phyloP scores from a whole-genome alignment of 108 stramenopile genomes.

The Schizochytrium sp. region DNA sequence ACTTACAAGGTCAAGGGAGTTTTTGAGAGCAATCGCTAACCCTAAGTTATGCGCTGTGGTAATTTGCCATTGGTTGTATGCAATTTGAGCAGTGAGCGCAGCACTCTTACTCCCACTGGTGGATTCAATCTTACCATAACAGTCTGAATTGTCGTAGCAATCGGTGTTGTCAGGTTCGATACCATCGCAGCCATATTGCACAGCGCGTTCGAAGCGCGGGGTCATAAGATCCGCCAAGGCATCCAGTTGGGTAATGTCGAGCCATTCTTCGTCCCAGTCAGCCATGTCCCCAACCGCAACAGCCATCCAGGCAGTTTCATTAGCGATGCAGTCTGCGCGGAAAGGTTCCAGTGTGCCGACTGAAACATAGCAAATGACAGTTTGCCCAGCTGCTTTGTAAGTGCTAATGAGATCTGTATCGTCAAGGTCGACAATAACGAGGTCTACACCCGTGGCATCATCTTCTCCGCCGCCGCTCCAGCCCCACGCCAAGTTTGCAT shows the following conservation, averaged over 20 bases:
- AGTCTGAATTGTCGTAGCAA: slow-evolving; percentile 62
- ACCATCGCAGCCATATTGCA: slow-evolving; percentile 66
- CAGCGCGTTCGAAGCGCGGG: slow-evolving; percentile 62
- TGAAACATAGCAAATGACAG: slow-evolving; percentile 44
- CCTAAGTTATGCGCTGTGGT: slow-evolving; percentile 62
- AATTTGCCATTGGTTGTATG: slow-evolving; percentile 61
- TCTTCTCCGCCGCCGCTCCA: slow-evolving; percentile 46
- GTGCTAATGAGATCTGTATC: not conserved
- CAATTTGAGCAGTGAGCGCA: not conserved
- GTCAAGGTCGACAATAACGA: slow-evolving; percentile 50
- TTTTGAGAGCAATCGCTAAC: slow-evolving; percentile 67
- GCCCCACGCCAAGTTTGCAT: slow-evolving; percentile 52
- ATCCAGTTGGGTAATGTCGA: slow-evolving; percentile 62
- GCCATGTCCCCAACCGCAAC: slow-evolving; percentile 35
- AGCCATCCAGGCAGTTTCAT: slow-evolving; percentile 24
- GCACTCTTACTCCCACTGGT: not conserved
- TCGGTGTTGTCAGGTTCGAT: slow-evolving; percentile 68
- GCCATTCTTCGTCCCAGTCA: slow-evolving; percentile 65
- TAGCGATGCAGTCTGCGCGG: slow-evolving; percentile 18
- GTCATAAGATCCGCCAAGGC: slow-evolving; percentile 61
- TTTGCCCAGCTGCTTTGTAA: slow-evolving; percentile 39
- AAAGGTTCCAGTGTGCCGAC: slow-evolving; percentile 27
- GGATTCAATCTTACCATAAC: slow-evolving; percentile 8
- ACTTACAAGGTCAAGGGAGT: slow-evolving; percentile 37
- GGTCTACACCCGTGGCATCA: not conserved